These are phyloP conservation scores for Aegle marmelos DNA, from an alignment of 345 rosid species.

Conservation along the genomic window DNA sequence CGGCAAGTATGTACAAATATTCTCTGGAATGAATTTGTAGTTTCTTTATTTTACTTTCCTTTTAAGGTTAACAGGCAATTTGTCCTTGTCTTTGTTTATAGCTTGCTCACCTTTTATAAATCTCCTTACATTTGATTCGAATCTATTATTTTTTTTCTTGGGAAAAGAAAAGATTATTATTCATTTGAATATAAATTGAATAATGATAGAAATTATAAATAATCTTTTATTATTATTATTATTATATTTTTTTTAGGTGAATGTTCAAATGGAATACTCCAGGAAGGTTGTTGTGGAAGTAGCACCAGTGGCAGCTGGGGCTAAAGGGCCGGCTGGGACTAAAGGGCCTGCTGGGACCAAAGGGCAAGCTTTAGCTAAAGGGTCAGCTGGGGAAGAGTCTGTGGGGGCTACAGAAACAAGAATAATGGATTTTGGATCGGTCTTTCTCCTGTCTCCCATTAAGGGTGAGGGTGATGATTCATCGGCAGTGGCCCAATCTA, in stretches of 20 bases:
- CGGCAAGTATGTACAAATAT: constrained; percentile 46
- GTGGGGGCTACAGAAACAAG: constrained; percentile 72
- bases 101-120: neutral
- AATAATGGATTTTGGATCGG: constrained; percentile 92
- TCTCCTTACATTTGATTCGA: neutral
- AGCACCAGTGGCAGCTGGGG: constrained; percentile 41
- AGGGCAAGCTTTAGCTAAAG: constrained; percentile 29
- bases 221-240: neutral
- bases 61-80: neutral
- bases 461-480: constrained; percentile 63
- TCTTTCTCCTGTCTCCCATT: constrained; percentile 59
- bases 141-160: neutral
- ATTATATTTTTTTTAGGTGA: constrained; percentile 51
- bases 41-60: neutral
- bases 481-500: constrained; percentile 41
- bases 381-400: constrained; percentile 41
- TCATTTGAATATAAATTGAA: neutral
- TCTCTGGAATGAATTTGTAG: neutral
- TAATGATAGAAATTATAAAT: neutral
- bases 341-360: constrained; percentile 24
- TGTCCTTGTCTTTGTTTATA: neutral
- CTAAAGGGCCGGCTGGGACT: constrained; percentile 23
- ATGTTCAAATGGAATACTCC: constrained; percentile 91
- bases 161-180: neutral
- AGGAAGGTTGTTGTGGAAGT: constrained; percentile 72